These are phyloP conservation scores for Apiotrichum gracile DNA, from an alignment of 1,284 basidiomycete species.

Conservation along the genomic window DNA sequence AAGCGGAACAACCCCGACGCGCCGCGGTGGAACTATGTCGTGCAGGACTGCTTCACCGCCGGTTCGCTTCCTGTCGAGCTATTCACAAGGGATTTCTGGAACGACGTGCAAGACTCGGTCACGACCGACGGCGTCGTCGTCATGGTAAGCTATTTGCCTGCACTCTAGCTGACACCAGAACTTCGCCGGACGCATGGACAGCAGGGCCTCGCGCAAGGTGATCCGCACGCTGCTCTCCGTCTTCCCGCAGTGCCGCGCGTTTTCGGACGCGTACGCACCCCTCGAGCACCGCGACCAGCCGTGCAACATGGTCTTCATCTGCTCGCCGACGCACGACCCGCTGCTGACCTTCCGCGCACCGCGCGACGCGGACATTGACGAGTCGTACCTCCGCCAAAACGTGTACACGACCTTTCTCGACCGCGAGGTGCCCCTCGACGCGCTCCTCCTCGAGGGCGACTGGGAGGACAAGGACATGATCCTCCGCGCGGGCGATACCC, in stretches of 20 bases:
- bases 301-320: slow-evolving; percentile 58
- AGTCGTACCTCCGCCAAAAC: slow-evolving; percentile 30
- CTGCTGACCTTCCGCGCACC: slow-evolving; percentile 63
- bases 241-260: slow-evolving; percentile 33
- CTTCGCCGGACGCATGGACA: slow-evolving; percentile 62
- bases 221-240: slow-evolving; percentile 71
- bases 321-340: slow-evolving; percentile 46
- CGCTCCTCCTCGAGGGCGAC: slow-evolving; percentile 13
- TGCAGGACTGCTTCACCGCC: slow-evolving; percentile 89
- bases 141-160: slow-evolving; percentile 56
- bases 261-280: slow-evolving; percentile 47
- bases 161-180: slow-evolving; percentile 50
- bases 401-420: slow-evolving; percentile 33
- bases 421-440: slow-evolving; percentile 28
- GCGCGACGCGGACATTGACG: slow-evolving; percentile 24
- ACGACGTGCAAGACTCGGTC: slow-evolving; percentile 59
- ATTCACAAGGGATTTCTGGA: slow-evolving; percentile 77
- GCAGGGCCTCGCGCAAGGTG: slow-evolving; percentile 61
- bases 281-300: slow-evolving; percentile 50
- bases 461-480: neutral
- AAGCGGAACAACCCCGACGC: neutral
- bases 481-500: slow-evolving; percentile 11
- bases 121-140: slow-evolving; percentile 68
- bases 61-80: slow-evolving; percentile 75
- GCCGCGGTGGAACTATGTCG: slow-evolving; percentile 61